Base-by-base conservation (phyloP, 257 asterid species). In the Lantana camara region DNA sequence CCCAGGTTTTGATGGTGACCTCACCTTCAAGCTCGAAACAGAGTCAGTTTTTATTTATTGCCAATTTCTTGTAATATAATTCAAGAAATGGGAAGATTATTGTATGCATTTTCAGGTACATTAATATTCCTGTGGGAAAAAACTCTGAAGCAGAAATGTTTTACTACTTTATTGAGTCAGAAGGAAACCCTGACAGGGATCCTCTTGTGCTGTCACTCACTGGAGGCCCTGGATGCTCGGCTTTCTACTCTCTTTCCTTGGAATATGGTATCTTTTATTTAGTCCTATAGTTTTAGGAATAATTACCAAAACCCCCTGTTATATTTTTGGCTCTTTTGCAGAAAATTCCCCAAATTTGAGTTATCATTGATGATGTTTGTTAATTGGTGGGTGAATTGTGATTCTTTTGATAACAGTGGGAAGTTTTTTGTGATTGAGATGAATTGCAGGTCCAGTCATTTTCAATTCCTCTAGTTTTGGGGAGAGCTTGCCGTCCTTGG, bases 191-290 rank as follows among this genome's bases (percentile, higher is more conserved):
- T 0, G 9, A 7, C 1, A 34, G 62, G 0, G 88, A 85, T 17
- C 87, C 89, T 42, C 67, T 85, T 1, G 50, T 82, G 58, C 72
- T 85, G 13, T 80, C 85, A 69, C 59, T 82, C 34, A 64, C 82
- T 1, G 93, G 93, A 8, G 85, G 89, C 40, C 89, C 83, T 17
- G 89, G 89, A 53, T 85, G 89, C 72, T 77, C 85, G 2, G 80
- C 38, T 48, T 64, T 85, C 41, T 69, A 74, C 29, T 53, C 71
- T 44, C 54, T 82, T 7, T 53, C 60, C 4, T 82, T 58, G 24
- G 83, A 82, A 47, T 75, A 69, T 3, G 89, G 86, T 82, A 72
- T 15, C 22, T 2, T 24, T 38, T n/a, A 15, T 64, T 27, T 27
- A 27, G 32, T 27, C 32, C 5, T 2, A 27, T 4, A 35, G 7